Percentiles rank a stretch among this genome's conserved stretches.
Evolutionary conservation across 2,329 filamentous ascomycete species (phyloP).

Genomic region (Pseudogymnoascus sp.): DNA sequence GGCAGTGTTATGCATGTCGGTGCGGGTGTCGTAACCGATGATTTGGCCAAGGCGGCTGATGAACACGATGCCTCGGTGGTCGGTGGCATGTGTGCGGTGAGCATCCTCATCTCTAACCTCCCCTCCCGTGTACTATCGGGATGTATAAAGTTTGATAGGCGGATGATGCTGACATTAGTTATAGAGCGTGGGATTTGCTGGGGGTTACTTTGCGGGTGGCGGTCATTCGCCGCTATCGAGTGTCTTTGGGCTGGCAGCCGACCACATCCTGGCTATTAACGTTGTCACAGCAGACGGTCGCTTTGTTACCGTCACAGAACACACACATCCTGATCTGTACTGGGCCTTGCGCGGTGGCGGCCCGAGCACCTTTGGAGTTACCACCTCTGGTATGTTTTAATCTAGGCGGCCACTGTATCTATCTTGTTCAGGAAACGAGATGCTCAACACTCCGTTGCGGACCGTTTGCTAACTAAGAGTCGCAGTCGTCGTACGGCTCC

Average conservation of each 20-base stretch:
- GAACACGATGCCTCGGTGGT: slow-evolving; percentile 24
- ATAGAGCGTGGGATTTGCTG: slow-evolving; percentile 23
- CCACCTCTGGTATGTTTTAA: slow-evolving; percentile 16
- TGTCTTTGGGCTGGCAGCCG: slow-evolving; percentile 44
- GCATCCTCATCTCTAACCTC: slow-evolving; percentile 12
- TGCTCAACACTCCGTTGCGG: too few relatives aligned
- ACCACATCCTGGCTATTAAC: slow-evolving; percentile 43
- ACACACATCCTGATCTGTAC: slow-evolving; percentile 41
- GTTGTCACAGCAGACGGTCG: slow-evolving; percentile 42
- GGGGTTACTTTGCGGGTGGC: slow-evolving; percentile 34
- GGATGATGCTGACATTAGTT: slow-evolving; percentile 17
- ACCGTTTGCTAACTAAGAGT: too few relatives aligned
- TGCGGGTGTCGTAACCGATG: slow-evolving; percentile 22
- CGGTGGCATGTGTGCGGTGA: slow-evolving; percentile 17
- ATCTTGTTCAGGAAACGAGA: too few relatives aligned
- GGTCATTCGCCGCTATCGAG: slow-evolving; percentile 49
- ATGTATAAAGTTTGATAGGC: too few relatives aligned
- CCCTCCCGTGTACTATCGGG: too few relatives aligned
- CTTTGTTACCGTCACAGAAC: slow-evolving; percentile 37
- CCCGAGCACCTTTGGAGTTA: slow-evolving; percentile 39
- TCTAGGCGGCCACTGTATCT: too few relatives aligned
- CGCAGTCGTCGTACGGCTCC: slow-evolving; percentile 47
- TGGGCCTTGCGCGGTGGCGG: slow-evolving; percentile 45
- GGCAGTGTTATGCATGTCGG: slow-evolving; percentile 15
- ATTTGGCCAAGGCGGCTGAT: slow-evolving; percentile 24